Conservation (phyloP, 2,329 filamentous ascomycete species). For the Fusarium sp. region DNA sequence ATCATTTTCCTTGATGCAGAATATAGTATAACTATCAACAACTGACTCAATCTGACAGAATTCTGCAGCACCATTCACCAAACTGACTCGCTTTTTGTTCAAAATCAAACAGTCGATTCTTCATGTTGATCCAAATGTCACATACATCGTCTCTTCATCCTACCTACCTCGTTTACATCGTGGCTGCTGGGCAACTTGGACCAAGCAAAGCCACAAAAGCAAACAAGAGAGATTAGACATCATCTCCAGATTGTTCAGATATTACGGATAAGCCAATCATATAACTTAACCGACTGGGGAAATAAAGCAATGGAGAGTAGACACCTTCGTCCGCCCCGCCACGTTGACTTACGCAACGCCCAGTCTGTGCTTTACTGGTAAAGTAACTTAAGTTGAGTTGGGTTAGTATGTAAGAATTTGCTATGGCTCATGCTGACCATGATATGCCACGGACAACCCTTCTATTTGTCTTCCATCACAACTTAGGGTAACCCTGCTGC, state of each 20-base stretch:
- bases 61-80: neutral
- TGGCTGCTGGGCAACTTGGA: constrained; percentile 22
- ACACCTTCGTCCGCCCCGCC: constrained; percentile 18
- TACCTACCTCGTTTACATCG: neutral
- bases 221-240: constrained; percentile 9
- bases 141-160: neutral
- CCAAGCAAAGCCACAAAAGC: constrained; percentile 9
- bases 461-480: neutral
- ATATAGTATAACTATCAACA: neutral
- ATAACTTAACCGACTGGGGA: neutral
- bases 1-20: neutral
- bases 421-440: neutral
- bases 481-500: neutral
- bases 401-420: constrained; percentile 1
- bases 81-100: neutral
- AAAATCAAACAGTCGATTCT: constrained; percentile 3
- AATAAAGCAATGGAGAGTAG: neutral
- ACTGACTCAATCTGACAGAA: neutral
- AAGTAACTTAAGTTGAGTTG: neutral
- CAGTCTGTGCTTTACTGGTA: constrained; percentile 19
- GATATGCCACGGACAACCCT: neutral
- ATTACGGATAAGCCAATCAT: constrained; percentile 24
- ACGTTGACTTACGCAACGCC: constrained; percentile 23
- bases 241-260: neutral
- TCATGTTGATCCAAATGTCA: constrained; percentile 29